A percentile compares a stretch with the other conserved stretches of the same genome.
Conservation (phyloP, 805 yeast genomes). For the Ascoidea asiatica region DNA sequence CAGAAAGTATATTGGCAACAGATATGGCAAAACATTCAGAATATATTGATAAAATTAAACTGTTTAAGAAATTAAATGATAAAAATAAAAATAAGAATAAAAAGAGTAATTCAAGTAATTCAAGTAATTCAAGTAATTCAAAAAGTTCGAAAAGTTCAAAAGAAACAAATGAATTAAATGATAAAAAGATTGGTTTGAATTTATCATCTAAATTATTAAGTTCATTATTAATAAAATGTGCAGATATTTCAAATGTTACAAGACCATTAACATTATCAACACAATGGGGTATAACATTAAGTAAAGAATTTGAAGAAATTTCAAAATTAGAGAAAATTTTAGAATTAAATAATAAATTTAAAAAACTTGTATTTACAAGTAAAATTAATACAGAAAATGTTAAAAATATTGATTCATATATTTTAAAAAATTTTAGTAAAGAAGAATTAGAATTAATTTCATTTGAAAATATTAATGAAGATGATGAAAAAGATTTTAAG, state of each 20-base stretch:
- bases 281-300: conserved; percentile 77
- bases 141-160: conserved; percentile 10
- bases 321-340: conserved; percentile 32
- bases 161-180: conserved; percentile 7
- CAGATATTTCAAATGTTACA: conserved; percentile 90
- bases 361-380: conserved; percentile 2
- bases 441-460: conserved; percentile 1
- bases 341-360: conserved; percentile 8
- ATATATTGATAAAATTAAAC: conserved; percentile 43
- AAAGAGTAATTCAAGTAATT: conserved; percentile 8
- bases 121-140: conserved; percentile 7
- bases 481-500: not conserved
- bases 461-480: conserved; percentile 6
- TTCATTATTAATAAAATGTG: conserved; percentile 74
- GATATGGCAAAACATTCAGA: conserved; percentile 87
- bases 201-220: conserved; percentile 31
- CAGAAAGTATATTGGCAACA: conserved; percentile 57
- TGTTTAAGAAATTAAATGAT: conserved; percentile 13
- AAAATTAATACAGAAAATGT: not conserved
- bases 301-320: conserved; percentile 66
- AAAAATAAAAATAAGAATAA: conserved; percentile 13
- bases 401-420: not conserved
- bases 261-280: conserved; percentile 64
- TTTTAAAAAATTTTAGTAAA: conserved; percentile 7
- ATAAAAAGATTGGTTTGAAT: too few relatives aligned